Percentiles rank a stretch among this genome's conserved stretches.
Conservation (phyloP, 257 asterid species). For the Galeopsis tetrahit region DNA sequence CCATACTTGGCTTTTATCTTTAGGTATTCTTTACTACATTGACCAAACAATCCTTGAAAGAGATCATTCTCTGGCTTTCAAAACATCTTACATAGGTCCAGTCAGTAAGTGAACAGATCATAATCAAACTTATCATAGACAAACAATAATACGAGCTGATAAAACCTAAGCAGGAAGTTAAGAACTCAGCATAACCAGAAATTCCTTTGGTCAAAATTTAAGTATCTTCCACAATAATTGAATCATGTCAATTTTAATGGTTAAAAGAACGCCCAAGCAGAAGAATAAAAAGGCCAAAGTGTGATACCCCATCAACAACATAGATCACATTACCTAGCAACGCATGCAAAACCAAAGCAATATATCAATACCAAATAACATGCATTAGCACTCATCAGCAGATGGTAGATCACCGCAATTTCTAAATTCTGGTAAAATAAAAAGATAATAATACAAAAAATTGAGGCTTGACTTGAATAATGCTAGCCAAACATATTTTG, state of each 20-base stretch:
- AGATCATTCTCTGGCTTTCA: background rate
- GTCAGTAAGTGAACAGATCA: background rate
- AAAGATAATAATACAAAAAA: slow-evolving; percentile 14
- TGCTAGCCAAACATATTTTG: slow-evolving; percentile 5
- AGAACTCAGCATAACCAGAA: slow-evolving; percentile 17
- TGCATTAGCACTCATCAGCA: background rate
- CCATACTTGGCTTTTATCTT: background rate
- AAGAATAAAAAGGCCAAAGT: background rate
- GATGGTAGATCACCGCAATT: slow-evolving; percentile 27
- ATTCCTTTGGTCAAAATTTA: background rate
- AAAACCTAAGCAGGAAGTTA: background rate
- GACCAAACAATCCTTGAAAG: slow-evolving; percentile 17
- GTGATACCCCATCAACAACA: slow-evolving; percentile 5
- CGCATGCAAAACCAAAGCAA: slow-evolving; percentile 19
- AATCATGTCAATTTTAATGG: background rate
- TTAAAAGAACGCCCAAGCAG: background rate
- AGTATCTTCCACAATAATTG: slow-evolving; percentile 8
- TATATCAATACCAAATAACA: slow-evolving; percentile 1
- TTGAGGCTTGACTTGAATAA: slow-evolving; percentile 15
- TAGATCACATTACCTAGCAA: slow-evolving; percentile 19
- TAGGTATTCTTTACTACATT: slow-evolving; percentile 9
- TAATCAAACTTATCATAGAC: slow-evolving; percentile 5
- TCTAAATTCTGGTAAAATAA: slow-evolving; percentile 33
- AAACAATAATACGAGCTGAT: background rate
- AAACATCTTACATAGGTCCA: slow-evolving; percentile 23